These are phyloP conservation scores for Pleurotus platypus DNA, from an alignment of 768 basidiomycete species.

Conservation along the genomic window DNA sequence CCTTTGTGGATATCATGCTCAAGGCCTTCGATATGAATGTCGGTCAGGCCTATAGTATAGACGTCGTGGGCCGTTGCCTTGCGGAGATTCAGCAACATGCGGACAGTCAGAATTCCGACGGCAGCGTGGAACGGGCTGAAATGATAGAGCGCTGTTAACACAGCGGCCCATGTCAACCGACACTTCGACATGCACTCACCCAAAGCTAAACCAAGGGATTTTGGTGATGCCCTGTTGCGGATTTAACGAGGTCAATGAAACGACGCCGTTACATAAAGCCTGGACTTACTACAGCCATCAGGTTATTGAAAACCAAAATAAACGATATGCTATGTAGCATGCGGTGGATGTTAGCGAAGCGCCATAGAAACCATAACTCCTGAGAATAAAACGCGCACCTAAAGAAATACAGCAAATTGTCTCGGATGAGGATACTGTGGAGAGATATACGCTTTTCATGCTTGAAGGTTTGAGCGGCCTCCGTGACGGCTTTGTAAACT, in stretches of 20 bases:
- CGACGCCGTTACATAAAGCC: slow-evolving; percentile 1
- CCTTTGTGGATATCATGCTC: background rate
- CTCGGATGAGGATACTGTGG: slow-evolving; percentile 31
- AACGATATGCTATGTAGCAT: slow-evolving; percentile 26
- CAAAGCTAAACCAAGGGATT: slow-evolving; percentile 50
- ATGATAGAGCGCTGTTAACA: background rate
- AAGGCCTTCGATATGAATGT: background rate
- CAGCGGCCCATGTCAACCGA: background rate
- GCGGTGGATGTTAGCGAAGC: background rate
- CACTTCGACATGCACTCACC: slow-evolving; percentile 17
- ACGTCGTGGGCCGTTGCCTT: slow-evolving; percentile 23
- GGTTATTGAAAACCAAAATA: slow-evolving; percentile 40
- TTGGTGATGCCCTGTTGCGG: slow-evolving; percentile 30
- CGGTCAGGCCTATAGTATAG: background rate
- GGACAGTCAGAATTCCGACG: slow-evolving; percentile 40
- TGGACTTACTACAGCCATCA: slow-evolving; percentile 38
- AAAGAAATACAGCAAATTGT: slow-evolving; percentile 43
- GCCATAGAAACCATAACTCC: background rate
- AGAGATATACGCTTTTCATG: slow-evolving; percentile 24
- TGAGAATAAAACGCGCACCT: slow-evolving; percentile 21
- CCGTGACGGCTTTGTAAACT: slow-evolving; percentile 28
- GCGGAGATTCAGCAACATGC: slow-evolving; percentile 42
- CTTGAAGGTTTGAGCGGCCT: slow-evolving; percentile 21
- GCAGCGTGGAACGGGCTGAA: slow-evolving; percentile 44
- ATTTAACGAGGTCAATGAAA: background rate